Base-by-base conservation (phyloP, 148 eudicot species). In the Rhododendron molle region DNA sequence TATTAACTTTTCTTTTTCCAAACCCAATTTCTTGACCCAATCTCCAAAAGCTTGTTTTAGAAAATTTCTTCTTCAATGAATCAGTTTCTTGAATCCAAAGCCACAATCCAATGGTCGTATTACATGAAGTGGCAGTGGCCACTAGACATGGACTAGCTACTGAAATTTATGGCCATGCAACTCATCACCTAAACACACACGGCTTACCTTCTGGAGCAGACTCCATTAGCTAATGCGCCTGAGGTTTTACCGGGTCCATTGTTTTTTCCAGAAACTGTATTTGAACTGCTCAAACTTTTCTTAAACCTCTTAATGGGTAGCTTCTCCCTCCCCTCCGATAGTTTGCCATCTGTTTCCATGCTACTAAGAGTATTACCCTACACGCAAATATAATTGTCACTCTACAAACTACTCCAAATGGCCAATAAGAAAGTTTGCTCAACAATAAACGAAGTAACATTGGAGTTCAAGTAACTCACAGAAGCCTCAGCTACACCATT, bases 221-320 rank as follows among this genome's bases (percentile, higher is more conserved):
- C 91, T 49, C 96, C 98, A 87, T 95, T 94, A 69, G 95, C 90
- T 84, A 92, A 87, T 82, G 91, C 88, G 80, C 90, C 93, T 43
- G 92, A 84, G 74, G 94, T 74, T 93, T 97, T 95, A 82, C 93
- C 86, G 78, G 90, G 91, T 85, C 92, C 96, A 83, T 88, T 90
- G 81, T 80, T 92, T 88, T 94, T 97, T 47, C 98, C 96, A 12
- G 98, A 91, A 84, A 94, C 91, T 95, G 93, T 95, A 88, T 97
- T 95, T 86, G 95, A 92, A 91, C 98, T 95, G 80, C 98, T 98
- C 83, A 97, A 87, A 89, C 98, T 94, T 83, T 95, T 98, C 91
- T 93, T 97, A 46, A 96, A 93, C 88, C 99, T 90, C 95, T 97
- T 97, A 77, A 97, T 92, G 16, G 99, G 98, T 83, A 97, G 88